A percentile compares a stretch with the other conserved stretches of the same genome.
These are phyloP conservation scores for Geosmithia flava DNA, from an alignment of 2,329 filamentous ascomycete species.

Conservation along the genomic window DNA sequence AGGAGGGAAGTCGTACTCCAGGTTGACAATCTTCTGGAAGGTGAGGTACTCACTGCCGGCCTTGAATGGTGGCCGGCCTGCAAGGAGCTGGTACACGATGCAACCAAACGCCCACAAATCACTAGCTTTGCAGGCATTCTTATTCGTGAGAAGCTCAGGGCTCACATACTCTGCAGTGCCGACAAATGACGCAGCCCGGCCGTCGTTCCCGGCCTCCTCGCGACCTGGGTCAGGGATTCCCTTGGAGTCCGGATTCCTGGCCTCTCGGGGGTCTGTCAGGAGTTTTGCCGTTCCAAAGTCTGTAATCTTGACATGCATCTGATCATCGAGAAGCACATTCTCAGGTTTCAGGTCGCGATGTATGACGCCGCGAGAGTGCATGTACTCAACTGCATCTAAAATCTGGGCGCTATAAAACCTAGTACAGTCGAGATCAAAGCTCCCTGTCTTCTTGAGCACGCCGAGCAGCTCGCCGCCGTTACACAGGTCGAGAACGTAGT, in stretches of 20 bases:
- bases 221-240: constrained; percentile 22
- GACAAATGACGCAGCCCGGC: constrained; percentile 85
- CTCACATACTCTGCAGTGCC: constrained; percentile 98
- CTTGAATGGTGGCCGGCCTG: constrained; percentile 96
- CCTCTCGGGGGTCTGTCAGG: constrained; percentile 31
- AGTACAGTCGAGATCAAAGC: constrained; percentile 90
- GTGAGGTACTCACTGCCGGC: constrained; percentile 91
- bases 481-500: constrained; percentile 92
- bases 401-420: constrained; percentile 94
- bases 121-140: constrained; percentile 94
- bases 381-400: constrained; percentile 90
- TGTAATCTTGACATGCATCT: constrained; percentile 98
- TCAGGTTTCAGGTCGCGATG: constrained; percentile 95
- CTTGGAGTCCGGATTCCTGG: constrained; percentile 26
- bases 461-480: constrained; percentile 85
- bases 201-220: constrained; percentile 41
- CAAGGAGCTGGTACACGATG: constrained; percentile 90
- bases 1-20: constrained; percentile 87
- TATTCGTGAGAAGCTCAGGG: constrained; percentile 90
- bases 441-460: constrained; percentile 85
- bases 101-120: constrained; percentile 98
- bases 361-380: constrained; percentile 93
- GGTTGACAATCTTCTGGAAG: constrained; percentile 91
- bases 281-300: constrained; percentile 99
- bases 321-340: constrained; percentile 86